phyloP scores from a whole-genome alignment of 768 basidiomycete species.

The Tylopilus subfusipes region DNA sequence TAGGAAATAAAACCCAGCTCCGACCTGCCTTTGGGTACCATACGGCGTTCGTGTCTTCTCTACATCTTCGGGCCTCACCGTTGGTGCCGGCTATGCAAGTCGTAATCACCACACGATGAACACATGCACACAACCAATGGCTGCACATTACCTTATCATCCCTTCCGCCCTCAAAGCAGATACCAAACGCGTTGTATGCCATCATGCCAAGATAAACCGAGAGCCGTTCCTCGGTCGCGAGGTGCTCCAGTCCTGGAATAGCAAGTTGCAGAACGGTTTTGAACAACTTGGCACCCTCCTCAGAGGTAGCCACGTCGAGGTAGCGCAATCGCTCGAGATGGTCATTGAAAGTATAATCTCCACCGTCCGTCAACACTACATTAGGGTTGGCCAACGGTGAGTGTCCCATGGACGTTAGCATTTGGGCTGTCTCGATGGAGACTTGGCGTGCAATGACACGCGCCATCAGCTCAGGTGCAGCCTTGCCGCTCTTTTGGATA shows the following conservation, averaged over 20 bases:
- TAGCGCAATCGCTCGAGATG: constrained; percentile 75
- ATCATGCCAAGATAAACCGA: constrained; percentile 63
- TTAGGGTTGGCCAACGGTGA: constrained; percentile 11
- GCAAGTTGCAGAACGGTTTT: constrained; percentile 54
- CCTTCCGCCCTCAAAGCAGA: constrained; percentile 62
- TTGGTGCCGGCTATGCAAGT: constrained; percentile 45
- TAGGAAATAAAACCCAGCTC: constrained; percentile 69
- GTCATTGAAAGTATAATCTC: constrained; percentile 64
- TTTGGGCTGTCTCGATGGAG: constrained; percentile 56
- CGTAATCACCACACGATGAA: not conserved
- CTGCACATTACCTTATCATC: constrained; percentile 57
- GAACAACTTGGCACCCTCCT: constrained; percentile 50
- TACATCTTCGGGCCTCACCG: constrained; percentile 60
- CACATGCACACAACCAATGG: not conserved
- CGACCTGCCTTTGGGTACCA: constrained; percentile 73
- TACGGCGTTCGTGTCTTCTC: constrained; percentile 75
- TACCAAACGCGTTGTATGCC: constrained; percentile 74
- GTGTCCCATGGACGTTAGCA: constrained; percentile 34
- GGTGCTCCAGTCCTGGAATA: constrained; percentile 69
- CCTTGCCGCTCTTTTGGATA: constrained; percentile 45
- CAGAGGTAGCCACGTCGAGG: constrained; percentile 48
- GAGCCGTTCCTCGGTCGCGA: constrained; percentile 62
- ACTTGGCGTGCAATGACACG: constrained; percentile 74
- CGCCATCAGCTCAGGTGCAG: constrained; percentile 57
- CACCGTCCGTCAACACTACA: constrained; percentile 37